These are phyloP conservation scores for Escovopsis sp. DNA, from an alignment of 2,329 filamentous ascomycete genomes.

Conservation along the genomic window DNA sequence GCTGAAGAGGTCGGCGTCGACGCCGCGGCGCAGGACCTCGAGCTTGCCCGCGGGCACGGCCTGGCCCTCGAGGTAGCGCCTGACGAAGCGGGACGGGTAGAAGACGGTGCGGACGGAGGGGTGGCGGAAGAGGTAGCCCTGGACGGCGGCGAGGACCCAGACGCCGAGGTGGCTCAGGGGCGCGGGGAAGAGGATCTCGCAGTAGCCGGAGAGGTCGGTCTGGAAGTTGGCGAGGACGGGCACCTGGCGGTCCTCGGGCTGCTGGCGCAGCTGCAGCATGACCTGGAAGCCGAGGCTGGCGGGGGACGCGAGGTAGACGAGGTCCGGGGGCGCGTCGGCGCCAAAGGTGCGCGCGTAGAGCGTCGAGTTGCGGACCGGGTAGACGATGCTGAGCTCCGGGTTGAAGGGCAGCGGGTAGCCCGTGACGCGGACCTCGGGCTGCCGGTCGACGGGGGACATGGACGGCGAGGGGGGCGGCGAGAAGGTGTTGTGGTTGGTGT, in stretches of 20 bases:
- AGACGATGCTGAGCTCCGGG: constrained; percentile 54
- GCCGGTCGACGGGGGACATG: constrained; percentile 17
- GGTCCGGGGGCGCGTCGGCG: constrained; percentile 35
- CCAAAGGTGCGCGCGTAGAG: constrained; percentile 47
- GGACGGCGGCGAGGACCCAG: constrained; percentile 45
- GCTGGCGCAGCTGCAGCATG: constrained; percentile 51
- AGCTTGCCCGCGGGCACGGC: constrained; percentile 42
- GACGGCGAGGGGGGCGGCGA: constrained; percentile 25
- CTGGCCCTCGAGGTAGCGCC: constrained; percentile 43
- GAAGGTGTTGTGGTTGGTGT: constrained; percentile 40
- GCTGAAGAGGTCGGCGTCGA: constrained; percentile 48
- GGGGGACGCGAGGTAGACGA: constrained; percentile 56
- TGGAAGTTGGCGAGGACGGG: constrained; percentile 56
- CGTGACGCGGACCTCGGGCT: constrained; percentile 41
- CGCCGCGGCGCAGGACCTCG: constrained; percentile 47
- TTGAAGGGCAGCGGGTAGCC: constrained; percentile 58
- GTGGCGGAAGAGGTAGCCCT: constrained; percentile 52
- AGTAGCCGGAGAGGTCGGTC: constrained; percentile 56
- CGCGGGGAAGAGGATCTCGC: constrained; percentile 51
- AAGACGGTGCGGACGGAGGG: constrained; percentile 49
- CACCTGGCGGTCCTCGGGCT: constrained; percentile 37
- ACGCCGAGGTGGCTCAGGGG: constrained; percentile 47
- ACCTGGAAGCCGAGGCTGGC: constrained; percentile 58
- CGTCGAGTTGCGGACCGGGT: constrained; percentile 49
- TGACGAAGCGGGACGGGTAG: constrained; percentile 51